Conservation (phyloP, 108 stramenopile genomes). For the Skeletonema menzelii region DNA sequence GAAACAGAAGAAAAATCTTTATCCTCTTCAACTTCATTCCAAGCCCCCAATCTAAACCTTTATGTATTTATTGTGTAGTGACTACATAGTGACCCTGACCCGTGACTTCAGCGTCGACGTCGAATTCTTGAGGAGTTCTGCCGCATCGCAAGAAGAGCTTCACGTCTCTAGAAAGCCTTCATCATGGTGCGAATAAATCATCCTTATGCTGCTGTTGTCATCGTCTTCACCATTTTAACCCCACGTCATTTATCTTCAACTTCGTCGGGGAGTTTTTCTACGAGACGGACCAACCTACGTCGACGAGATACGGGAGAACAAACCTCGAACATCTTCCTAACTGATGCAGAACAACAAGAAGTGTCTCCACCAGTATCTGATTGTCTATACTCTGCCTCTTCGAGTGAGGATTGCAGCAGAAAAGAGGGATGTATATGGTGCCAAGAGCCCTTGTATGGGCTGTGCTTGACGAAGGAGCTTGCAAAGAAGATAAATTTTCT, state of each 20-base stretch:
- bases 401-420: constrained; percentile 15
- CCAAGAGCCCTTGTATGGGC: constrained; percentile 28
- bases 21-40: too few species aligned
- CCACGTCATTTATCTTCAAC: not conserved
- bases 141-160: too few species aligned
- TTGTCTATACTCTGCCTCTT: constrained; percentile 31
- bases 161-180: too few species aligned
- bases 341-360: not conserved
- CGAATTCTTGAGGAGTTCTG: too few species aligned
- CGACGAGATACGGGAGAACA: not conserved
- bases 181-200: not conserved
- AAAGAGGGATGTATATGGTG: constrained; percentile 36
- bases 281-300: not conserved
- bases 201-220: not conserved
- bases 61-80: too few species aligned
- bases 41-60: too few species aligned
- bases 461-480: constrained; percentile 28
- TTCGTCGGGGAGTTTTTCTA: too few species aligned
- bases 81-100: too few species aligned
- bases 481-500: constrained; percentile 29
- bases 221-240: not conserved
- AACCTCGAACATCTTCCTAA: not conserved
- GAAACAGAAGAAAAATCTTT: too few species aligned
- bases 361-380: constrained; percentile 14
- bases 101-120: too few species aligned